phyloP scores from a whole-genome alignment of 2,329 filamentous ascomycete species.

The Paecilomyces niveus region DNA sequence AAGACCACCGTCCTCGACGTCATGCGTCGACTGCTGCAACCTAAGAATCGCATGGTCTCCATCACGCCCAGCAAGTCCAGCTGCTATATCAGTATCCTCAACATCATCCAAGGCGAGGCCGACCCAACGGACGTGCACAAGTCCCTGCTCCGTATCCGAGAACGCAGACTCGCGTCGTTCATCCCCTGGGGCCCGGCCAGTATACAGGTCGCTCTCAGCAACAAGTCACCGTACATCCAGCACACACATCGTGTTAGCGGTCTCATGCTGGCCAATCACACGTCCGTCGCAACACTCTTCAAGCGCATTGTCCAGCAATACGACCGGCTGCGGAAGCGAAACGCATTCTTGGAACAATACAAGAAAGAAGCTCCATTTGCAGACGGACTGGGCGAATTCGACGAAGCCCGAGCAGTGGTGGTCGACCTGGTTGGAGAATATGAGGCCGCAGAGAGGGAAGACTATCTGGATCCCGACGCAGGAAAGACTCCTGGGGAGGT shows the following conservation, averaged over 20 bases:
- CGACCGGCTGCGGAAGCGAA: slow-evolving; percentile 88
- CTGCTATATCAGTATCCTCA: slow-evolving; percentile 97
- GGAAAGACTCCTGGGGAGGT: slow-evolving; percentile 35
- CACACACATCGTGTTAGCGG: slow-evolving; percentile 93
- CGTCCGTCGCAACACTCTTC: slow-evolving; percentile 92
- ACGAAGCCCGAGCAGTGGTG: slow-evolving; percentile 87
- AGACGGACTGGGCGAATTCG: slow-evolving; percentile 88
- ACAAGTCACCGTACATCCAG: slow-evolving; percentile 91
- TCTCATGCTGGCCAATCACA: slow-evolving; percentile 97
- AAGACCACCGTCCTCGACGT: slow-evolving; percentile 98
- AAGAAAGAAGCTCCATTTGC: slow-evolving; percentile 92
- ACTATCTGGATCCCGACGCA: slow-evolving; percentile 75
- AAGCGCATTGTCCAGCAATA: slow-evolving; percentile 90
- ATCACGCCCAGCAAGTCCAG: slow-evolving; percentile 92
- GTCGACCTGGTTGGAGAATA: slow-evolving; percentile 89
- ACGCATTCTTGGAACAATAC: slow-evolving; percentile 93
- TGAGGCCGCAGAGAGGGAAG: slow-evolving; percentile 83
- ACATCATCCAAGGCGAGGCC: slow-evolving; percentile 97
- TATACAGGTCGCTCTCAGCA: slow-evolving; percentile 94
- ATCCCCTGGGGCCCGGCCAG: slow-evolving; percentile 98
- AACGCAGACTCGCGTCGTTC: slow-evolving; percentile 87
- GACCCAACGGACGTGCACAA: slow-evolving; percentile 98
- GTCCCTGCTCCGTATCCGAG: slow-evolving; percentile 89
- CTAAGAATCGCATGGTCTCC: slow-evolving; percentile 99
- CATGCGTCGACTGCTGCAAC: slow-evolving; percentile 89